phyloP scores from a whole-genome alignment of 169 alveolate species.

The Plasmodium blacklocki region DNA sequence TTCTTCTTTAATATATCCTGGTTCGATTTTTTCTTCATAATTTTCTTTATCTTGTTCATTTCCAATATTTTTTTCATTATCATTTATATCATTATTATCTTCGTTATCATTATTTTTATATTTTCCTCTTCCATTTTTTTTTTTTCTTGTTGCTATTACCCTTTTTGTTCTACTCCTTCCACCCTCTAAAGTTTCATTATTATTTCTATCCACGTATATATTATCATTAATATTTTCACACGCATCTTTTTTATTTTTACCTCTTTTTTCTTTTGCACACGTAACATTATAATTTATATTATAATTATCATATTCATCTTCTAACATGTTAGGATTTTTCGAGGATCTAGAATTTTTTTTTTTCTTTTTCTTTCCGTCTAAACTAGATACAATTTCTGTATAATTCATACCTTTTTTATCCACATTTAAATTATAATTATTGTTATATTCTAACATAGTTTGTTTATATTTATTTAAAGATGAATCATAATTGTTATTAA shows the following conservation, averaged over 20 bases:
- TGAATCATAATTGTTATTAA: background rate
- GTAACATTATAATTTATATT: slow-evolving; percentile 4
- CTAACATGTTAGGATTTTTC: slow-evolving; percentile 1
- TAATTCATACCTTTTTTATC: slow-evolving; percentile 1
- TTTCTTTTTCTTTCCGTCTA: background rate
- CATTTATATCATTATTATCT: no score
- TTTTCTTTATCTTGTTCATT: no score
- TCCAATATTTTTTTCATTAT: no score
- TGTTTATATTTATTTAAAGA: slow-evolving; percentile 16
- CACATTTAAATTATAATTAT: background rate
- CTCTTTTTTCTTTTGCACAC: slow-evolving; percentile 3
- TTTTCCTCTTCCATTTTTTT: no score
- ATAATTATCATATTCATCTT: background rate
- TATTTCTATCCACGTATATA: no score
- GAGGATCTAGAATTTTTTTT: background rate
- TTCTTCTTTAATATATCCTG: no score
- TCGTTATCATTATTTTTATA: no score
- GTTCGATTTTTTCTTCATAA: no score
- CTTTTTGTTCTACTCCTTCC: no score
- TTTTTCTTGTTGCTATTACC: no score
- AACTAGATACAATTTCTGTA: background rate
- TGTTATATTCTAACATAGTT: background rate
- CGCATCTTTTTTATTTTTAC: background rate
- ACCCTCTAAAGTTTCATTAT: no score
- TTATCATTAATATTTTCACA: no score